These are phyloP conservation scores for Populus pruinosa DNA, from an alignment of 345 rosid genomes.

Conservation along the genomic window DNA sequence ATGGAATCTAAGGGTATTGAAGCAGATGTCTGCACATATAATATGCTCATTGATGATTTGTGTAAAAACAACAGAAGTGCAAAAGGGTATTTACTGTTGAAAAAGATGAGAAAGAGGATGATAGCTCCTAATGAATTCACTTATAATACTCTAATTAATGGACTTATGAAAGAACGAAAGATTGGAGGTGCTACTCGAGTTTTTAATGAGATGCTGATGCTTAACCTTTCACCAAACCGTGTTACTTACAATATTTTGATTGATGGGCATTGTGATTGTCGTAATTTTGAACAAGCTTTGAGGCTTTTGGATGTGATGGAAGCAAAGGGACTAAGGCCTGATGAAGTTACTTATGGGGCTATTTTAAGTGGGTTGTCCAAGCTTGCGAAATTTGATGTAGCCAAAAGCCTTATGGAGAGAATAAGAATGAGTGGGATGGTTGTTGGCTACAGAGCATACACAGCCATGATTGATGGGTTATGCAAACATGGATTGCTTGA, in stretches of 20 bases:
- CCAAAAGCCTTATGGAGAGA: slow-evolving; percentile 52
- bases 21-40: slow-evolving; percentile 76
- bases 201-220: slow-evolving; percentile 62
- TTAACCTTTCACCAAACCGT: slow-evolving; percentile 51
- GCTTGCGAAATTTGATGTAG: slow-evolving; percentile 56
- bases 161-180: slow-evolving; percentile 75
- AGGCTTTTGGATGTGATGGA: slow-evolving; percentile 59
- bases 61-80: slow-evolving; percentile 74
- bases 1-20: slow-evolving; percentile 69
- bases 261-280: slow-evolving; percentile 51
- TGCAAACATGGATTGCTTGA: slow-evolving; percentile 56
- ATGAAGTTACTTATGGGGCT: slow-evolving; percentile 61
- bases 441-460: slow-evolving; percentile 56
- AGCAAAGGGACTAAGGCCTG: slow-evolving; percentile 46
- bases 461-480: slow-evolving; percentile 69
- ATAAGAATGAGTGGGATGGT: slow-evolving; percentile 54
- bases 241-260: slow-evolving; percentile 70
- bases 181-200: slow-evolving; percentile 47
- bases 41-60: slow-evolving; percentile 65
- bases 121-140: slow-evolving; percentile 64
- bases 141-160: slow-evolving; percentile 68
- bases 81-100: slow-evolving; percentile 74
- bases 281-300: slow-evolving; percentile 59
- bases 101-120: slow-evolving; percentile 70
- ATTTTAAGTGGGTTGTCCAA: slow-evolving; percentile 71